phyloP scores from a whole-genome alignment of 805 yeast genomes.

The Starmerella floris region DNA sequence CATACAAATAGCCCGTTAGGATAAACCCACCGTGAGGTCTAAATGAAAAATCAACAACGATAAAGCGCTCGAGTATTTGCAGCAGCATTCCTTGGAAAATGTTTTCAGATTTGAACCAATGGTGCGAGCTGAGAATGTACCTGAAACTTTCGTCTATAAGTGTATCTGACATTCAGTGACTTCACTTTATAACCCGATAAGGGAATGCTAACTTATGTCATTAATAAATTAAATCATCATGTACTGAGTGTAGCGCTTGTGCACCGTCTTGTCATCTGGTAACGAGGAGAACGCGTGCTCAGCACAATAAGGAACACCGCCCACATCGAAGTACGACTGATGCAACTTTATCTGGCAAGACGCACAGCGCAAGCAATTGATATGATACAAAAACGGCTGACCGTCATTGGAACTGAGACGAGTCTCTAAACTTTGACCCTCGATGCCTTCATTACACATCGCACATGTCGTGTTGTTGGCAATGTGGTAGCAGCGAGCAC shows the following conservation, averaged over 20 bases:
- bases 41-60: too few species aligned
- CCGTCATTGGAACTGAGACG: conserved; percentile 28
- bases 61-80: too few species aligned
- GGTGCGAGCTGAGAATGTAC: too few species aligned
- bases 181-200: too few species aligned
- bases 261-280: conserved; percentile 17
- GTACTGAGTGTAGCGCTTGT: conserved; percentile 25
- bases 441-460: conserved; percentile 62
- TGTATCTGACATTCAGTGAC: too few species aligned
- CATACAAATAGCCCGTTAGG: too few species aligned
- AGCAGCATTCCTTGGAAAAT: too few species aligned
- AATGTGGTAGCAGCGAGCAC: conserved; percentile 62
- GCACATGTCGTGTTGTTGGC: conserved; percentile 64
- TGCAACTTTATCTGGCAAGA: conserved; percentile 34
- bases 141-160: too few species aligned
- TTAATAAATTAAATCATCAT: conserved; percentile 20
- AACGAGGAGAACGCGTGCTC: conserved; percentile 26
- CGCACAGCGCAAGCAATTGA: conserved; percentile 54
- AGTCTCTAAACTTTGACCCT: conserved; percentile 77
- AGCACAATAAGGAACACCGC: conserved; percentile 27
- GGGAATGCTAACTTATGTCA: too few species aligned
- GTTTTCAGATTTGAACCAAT: too few species aligned
- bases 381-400: conserved; percentile 58
- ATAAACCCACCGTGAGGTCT: too few species aligned
- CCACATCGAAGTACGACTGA: conserved; percentile 27